Conservation (phyloP, 1,284 basidiomycete genomes). For the Marasmius tenuissimus region DNA sequence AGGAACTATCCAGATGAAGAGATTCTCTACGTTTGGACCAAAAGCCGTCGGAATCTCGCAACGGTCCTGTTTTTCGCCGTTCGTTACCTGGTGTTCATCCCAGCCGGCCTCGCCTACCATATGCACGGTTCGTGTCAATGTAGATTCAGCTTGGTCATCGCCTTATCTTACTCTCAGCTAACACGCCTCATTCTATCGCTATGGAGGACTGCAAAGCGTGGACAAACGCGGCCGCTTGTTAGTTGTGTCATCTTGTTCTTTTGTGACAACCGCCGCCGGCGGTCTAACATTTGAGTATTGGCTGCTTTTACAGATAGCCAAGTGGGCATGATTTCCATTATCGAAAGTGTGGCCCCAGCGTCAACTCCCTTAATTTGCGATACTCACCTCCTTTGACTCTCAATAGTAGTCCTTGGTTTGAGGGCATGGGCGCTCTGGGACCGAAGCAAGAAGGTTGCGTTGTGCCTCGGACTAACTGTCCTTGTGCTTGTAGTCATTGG, state of each 20-base stretch:
- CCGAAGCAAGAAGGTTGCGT: not conserved
- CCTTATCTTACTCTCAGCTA: not conserved
- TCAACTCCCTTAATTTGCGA: not conserved
- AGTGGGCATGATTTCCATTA: not conserved
- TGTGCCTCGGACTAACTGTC: not conserved
- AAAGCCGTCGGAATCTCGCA: not conserved
- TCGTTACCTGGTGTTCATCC: not conserved
- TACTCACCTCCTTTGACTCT: not conserved
- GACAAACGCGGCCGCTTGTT: not conserved
- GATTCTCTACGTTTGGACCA: not conserved
- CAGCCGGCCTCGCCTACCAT: not conserved
- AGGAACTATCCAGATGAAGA: not conserved
- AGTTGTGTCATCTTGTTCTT: not conserved
- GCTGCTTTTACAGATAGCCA: not conserved
- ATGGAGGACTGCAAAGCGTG: not conserved
- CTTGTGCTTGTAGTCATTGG: not conserved
- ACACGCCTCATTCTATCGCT: not conserved
- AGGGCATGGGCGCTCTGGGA: not conserved
- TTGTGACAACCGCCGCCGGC: too few relatives aligned
- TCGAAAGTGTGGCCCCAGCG: not conserved
- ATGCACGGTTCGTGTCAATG: not conserved
- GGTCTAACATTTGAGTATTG: too few relatives aligned
- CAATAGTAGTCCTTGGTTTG: not conserved
- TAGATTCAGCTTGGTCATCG: not conserved
- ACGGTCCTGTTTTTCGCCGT: not conserved